Evolutionary conservation across 305 asterid genomes (phyloP), one percentile per base, ranked within the genome.

Genomic region (Ilex paraguariensis): DNA sequence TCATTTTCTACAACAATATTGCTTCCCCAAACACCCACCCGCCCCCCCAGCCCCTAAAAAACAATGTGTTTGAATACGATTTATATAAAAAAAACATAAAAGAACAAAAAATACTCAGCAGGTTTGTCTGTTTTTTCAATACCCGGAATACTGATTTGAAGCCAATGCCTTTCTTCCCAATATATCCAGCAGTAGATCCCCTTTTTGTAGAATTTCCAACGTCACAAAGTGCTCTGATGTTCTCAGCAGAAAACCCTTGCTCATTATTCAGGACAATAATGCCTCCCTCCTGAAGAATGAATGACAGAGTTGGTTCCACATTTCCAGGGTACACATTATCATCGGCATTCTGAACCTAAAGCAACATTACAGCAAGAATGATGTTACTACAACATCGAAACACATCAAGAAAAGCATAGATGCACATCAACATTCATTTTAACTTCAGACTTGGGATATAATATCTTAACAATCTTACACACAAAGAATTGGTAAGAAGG

Each of bases 121-220:
- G 42, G 42, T 2, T 36, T 52, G 54, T 50, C 58, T 52, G 9
- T 33, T 49, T 46, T 46, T 62, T 66, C 56, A 53, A 50, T 87
- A 90, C 96, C 95, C 96, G 82, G 60, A 87, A 90, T 45, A 90
- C 99, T 61, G 99, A 93, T 90, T 93, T 93, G 84, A 93, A 93
- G 64, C 99, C 99, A 61, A 93, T 93, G 84, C 99, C 99, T 77
- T 93, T 93, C 88, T 93, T 93, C 71, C 99, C 99, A 65, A 93
- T 93, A 77, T 86, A 90, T 77, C 97, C 99, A 73, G 88, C 79
- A 71, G 52, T 79, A 33, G 66, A 75, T 66, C 77, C 88, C 66
- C 62, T 86, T 71, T 93, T 93, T 52, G 99, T 90, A 45, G 99
- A 93, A 77, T 84, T 93, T 62, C 99, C 99, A 67, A 93, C 88